Evolutionary conservation across 2,329 filamentous ascomycete genomes (phyloP).

Genomic region (Sporothrix pseudoabietina): DNA sequence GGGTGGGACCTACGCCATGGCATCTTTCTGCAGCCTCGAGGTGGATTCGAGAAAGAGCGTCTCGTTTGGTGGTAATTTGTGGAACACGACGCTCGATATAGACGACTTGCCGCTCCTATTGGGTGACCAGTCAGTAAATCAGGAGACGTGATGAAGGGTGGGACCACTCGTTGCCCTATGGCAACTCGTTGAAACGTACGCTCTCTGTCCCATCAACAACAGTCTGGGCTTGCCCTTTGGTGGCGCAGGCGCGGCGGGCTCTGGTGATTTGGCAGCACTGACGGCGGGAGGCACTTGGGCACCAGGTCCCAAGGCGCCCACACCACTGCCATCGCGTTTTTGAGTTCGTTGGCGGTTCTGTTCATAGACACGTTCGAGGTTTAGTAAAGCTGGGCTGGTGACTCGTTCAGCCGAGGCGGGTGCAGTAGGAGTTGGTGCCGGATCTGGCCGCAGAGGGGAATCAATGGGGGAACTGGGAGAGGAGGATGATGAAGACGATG

Average conservation of each 20-base stretch:
- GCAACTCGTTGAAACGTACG: constrained; percentile 57
- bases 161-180: neutral
- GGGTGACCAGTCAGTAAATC: constrained; percentile 24
- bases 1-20: constrained; percentile 73
- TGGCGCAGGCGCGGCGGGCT: constrained; percentile 50
- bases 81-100: constrained; percentile 98
- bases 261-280: constrained; percentile 38
- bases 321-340: constrained; percentile 48
- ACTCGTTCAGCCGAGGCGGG: constrained; percentile 38
- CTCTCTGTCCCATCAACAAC: constrained; percentile 90
- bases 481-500: neutral
- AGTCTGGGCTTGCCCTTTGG: constrained; percentile 77
- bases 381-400: constrained; percentile 62
- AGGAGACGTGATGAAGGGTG: constrained; percentile 25
- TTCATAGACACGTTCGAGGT: constrained; percentile 62
- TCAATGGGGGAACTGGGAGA: neutral
- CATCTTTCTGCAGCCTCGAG: constrained; percentile 89
- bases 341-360: constrained; percentile 60
- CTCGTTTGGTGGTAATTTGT: constrained; percentile 94
- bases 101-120: constrained; percentile 94
- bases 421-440: neutral
- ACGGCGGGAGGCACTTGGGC: neutral
- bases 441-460: neutral
- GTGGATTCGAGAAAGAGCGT: constrained; percentile 96
- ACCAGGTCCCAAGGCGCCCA: neutral